phyloP scores from a whole-genome alignment of 2,329 filamentous ascomycete species.

The Pleoardoris graminearum region DNA sequence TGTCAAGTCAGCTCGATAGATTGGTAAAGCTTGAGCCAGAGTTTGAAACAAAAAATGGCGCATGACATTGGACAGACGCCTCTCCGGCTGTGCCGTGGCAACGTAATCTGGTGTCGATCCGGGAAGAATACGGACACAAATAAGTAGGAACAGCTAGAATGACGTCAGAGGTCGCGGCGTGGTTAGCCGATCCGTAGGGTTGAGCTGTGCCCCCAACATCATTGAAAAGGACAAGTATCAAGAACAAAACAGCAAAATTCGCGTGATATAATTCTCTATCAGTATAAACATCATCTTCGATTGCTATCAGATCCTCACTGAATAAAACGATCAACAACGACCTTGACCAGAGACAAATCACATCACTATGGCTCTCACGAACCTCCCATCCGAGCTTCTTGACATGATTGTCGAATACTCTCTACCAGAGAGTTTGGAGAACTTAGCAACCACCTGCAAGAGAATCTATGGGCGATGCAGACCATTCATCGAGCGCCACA shows the following conservation, averaged over 20 bases:
- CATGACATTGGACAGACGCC: background rate
- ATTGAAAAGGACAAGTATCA: too few relatives aligned
- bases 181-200: background rate
- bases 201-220: too few relatives aligned
- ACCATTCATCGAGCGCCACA: conserved; percentile 24
- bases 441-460: conserved; percentile 27
- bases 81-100: background rate
- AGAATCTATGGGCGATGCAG: conserved; percentile 22
- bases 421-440: conserved; percentile 27
- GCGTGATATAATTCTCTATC: too few relatives aligned
- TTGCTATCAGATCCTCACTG: conserved; percentile 6
- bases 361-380: conserved; percentile 18
- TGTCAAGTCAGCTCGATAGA: background rate
- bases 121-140: background rate
- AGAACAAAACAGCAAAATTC: too few relatives aligned
- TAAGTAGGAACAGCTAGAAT: background rate
- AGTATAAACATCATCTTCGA: conserved; percentile 1
- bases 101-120: background rate
- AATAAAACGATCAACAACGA: background rate
- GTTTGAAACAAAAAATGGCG: background rate
- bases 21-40: too few relatives aligned
- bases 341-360: too few relatives aligned
- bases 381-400: conserved; percentile 25
- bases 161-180: background rate
- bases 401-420: conserved; percentile 18